These are phyloP conservation scores for Phanerodontia chrysosporium DNA, from an alignment of 768 basidiomycete species.

Conservation along the genomic window DNA sequence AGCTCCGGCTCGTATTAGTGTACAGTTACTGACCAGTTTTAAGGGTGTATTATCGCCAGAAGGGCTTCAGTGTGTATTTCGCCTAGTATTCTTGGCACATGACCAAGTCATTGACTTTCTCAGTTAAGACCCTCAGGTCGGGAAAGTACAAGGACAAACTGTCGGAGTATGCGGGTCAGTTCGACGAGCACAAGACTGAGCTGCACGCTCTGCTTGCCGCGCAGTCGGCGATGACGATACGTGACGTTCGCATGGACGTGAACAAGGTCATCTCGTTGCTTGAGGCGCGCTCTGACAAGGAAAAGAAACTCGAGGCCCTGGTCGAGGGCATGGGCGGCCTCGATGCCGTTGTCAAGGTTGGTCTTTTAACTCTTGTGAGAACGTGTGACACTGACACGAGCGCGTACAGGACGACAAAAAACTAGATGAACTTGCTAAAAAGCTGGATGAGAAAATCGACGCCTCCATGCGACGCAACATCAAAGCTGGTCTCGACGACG, in stretches of 20 bases:
- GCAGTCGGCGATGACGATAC: slow-evolving; percentile 9
- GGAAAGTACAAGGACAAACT: slow-evolving; percentile 19
- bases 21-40: background rate
- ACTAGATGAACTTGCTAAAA: background rate
- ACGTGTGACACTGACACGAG: background rate
- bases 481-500: background rate
- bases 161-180: slow-evolving; percentile 7
- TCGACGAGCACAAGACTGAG: slow-evolving; percentile 15
- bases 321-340: slow-evolving; percentile 5
- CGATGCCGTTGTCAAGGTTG: slow-evolving; percentile 5
- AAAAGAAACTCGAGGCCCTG: background rate
- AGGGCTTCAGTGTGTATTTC: slow-evolving; percentile 5
- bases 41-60: slow-evolving; percentile 21
- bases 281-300: background rate
- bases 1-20: background rate
- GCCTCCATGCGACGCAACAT: background rate
- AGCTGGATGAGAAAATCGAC: slow-evolving; percentile 5
- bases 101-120: background rate
- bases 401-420: background rate
- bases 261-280: background rate
- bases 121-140: slow-evolving; percentile 16
- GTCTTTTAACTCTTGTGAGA: background rate
- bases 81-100: background rate
- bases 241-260: slow-evolving; percentile 9
- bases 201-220: slow-evolving; percentile 18